Conservation (phyloP, 176 grass and related monocot species). For the Avena sativa region DNA sequence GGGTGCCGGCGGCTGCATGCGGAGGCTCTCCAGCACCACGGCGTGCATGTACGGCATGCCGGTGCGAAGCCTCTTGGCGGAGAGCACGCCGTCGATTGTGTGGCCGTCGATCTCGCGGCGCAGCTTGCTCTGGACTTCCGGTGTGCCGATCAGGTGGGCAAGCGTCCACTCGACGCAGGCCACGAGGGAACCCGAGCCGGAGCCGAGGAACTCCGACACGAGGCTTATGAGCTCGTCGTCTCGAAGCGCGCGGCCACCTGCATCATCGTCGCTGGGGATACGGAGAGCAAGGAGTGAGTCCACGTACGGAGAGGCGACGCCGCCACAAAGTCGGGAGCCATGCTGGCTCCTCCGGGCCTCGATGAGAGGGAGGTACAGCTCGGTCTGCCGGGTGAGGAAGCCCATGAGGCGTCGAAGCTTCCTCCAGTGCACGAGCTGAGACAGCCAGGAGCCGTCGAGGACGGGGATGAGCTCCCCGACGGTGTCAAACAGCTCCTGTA, state of each 20-base stretch:
- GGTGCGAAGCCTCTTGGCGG: neutral
- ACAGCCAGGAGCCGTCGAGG: neutral
- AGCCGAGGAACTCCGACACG: neutral
- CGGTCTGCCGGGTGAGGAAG: neutral
- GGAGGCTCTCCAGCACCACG: no score
- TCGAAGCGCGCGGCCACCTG: neutral
- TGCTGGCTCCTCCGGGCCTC: neutral
- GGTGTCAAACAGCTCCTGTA: neutral
- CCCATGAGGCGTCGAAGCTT: neutral
- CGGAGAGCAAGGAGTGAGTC: neutral
- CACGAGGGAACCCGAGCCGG: neutral
- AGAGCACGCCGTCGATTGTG: neutral
- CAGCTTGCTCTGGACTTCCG: neutral
- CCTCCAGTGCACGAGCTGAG: neutral
- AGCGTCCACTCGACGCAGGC: neutral
- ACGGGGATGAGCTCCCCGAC: neutral
- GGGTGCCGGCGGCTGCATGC: no score
- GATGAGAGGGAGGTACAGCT: neutral
- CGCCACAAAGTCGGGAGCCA: no score
- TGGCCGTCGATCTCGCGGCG: constrained; percentile 14
- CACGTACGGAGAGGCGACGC: no score
- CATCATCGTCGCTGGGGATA: neutral
- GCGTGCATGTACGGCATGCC: neutral
- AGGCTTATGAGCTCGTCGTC: neutral
- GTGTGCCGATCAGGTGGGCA: neutral